These are phyloP conservation scores for Apiospora sp. DNA, from an alignment of 2,329 filamentous ascomycete genomes.

Conservation along the genomic window DNA sequence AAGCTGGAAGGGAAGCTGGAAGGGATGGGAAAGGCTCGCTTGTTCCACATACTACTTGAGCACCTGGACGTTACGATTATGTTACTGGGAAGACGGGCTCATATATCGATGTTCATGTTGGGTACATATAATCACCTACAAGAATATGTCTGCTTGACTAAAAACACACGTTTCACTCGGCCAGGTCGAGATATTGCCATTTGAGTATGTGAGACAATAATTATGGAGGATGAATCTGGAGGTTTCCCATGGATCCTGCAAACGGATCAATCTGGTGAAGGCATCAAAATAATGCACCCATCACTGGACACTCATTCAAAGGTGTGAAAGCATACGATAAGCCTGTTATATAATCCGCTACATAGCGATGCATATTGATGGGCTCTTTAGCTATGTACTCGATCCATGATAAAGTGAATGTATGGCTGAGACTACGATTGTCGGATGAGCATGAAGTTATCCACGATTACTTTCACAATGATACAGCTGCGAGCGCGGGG, in stretches of 20 bases:
- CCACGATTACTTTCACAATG: not conserved
- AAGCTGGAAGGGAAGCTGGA: too few species aligned
- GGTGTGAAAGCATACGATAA: not conserved
- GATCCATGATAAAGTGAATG: not conserved
- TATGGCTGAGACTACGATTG: not conserved
- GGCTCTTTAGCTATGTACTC: not conserved
- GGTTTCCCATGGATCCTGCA: not conserved
- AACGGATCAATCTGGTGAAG: not conserved
- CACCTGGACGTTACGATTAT: not conserved
- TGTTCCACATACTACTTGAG: too few species aligned
- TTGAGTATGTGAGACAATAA: not conserved
- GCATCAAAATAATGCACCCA: not conserved
- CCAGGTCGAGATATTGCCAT: not conserved
- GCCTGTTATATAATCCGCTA: not conserved
- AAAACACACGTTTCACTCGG: not conserved
- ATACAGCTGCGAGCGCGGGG: not conserved
- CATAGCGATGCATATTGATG: not conserved
- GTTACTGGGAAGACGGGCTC: not conserved
- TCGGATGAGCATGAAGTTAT: not conserved
- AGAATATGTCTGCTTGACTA: not conserved
- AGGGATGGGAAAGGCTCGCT: not conserved
- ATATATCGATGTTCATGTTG: not conserved
- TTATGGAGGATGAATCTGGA: not conserved
- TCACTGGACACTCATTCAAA: not conserved
- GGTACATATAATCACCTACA: not conserved